Base-by-base conservation (phyloP, 495 filamentous ascomycete genomes). In the Hypoxylon crocopeplum region DNA sequence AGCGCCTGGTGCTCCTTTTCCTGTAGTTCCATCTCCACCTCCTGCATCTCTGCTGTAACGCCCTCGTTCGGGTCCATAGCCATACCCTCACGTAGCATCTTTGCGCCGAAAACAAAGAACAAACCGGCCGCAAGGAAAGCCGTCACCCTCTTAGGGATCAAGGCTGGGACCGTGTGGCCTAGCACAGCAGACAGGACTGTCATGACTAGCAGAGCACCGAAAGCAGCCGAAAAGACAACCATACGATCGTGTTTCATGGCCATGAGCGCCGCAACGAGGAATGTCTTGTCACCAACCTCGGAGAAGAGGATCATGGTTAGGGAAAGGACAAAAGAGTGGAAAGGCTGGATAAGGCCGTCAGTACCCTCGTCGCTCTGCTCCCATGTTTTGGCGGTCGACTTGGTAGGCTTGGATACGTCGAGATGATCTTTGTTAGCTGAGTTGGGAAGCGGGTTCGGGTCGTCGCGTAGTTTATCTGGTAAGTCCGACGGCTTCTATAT, bases 271-370 rank as follows among this genome's bases (percentile, higher is more conserved):
- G 94, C 94, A 36, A 98, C 91, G 33, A 98, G 81, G 77, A 98
- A 98, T 0, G 94, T 98, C 73, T 98, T 98, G 83, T 98, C 94
- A 54, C 94, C 94, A 69, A 98, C 86, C 71, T 98, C 94, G 57
- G 94, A 97, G 64, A 98, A 90, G 48, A 98, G 81, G 57, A 98
- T 98, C 94, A 98, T 98, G 53, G 92, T 91, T 47, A 97, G 85
- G 6, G 94, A 94, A 41, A 97, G 89, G 19, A 93, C 62, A 66
- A 94, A 94, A 7, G 94, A 98, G 72, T 98, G 94, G 48, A 97
- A 80, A 0, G 92, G 90, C 62, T 87, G 88, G 49, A 91, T 89
- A 47, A 92, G 80, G 41, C 87, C 86, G 15, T 85, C 84, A 39
- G 74, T 75, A 16, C 74, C 75, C 13, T 79, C 81, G 13, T 71